Evolutionary conservation across 805 yeast species (phyloP).

Genomic region (Jamesozyma spencerorum): DNA sequence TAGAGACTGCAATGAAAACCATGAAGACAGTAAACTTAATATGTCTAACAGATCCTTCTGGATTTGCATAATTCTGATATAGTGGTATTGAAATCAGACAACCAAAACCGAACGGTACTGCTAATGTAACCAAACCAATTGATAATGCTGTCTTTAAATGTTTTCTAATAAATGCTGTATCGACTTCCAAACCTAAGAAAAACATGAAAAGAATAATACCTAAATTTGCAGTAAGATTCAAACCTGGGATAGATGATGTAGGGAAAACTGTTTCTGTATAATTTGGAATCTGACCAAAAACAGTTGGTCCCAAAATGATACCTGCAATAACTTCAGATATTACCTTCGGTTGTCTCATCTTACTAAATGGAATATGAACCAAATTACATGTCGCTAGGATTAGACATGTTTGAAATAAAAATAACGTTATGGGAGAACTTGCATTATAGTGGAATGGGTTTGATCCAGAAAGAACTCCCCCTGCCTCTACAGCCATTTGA

Average conservation of each 20-base stretch:
- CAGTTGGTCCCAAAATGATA: slow-evolving; percentile 66
- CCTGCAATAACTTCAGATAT: slow-evolving; percentile 78
- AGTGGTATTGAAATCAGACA: slow-evolving; percentile 62
- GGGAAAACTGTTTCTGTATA: slow-evolving; percentile 63
- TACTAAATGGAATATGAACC: slow-evolving; percentile 50
- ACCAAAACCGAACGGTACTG: slow-evolving; percentile 73
- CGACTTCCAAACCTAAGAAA: slow-evolving; percentile 74
- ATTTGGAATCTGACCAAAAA: slow-evolving; percentile 59
- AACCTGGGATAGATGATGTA: slow-evolving; percentile 47
- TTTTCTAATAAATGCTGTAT: slow-evolving; percentile 51
- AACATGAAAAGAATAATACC: slow-evolving; percentile 70
- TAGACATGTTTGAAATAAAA: slow-evolving; percentile 59
- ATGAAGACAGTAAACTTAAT: slow-evolving; percentile 62
- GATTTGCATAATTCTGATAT: slow-evolving; percentile 44
- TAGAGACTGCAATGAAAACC: slow-evolving; percentile 76
- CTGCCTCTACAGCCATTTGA: slow-evolving; percentile 32
- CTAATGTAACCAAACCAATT: slow-evolving; percentile 66
- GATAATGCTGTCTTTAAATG: slow-evolving; percentile 52
- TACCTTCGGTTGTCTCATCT: slow-evolving; percentile 65
- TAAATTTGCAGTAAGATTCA: slow-evolving; percentile 60
- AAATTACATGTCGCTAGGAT: slow-evolving; percentile 52
- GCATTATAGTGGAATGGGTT: slow-evolving; percentile 57
- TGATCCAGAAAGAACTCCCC: slow-evolving; percentile 64
- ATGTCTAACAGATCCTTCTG: slow-evolving; percentile 22
- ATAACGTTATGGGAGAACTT: slow-evolving; percentile 54